These are phyloP conservation scores for Petrea volubilis DNA, from an alignment of 257 asterid species.

Conservation along the genomic window DNA sequence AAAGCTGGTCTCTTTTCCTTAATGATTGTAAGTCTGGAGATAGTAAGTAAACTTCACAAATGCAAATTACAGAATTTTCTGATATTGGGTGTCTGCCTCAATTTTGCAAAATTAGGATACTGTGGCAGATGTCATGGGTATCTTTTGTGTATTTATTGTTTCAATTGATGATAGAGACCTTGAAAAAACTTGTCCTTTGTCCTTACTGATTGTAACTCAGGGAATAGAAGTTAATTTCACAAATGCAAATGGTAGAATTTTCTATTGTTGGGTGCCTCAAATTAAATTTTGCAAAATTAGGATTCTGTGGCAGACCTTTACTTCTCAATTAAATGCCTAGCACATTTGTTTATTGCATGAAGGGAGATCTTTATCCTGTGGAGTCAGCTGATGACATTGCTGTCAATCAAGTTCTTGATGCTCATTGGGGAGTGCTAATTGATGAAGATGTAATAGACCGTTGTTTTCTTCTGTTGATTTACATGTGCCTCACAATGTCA, in stretches of 20 bases:
- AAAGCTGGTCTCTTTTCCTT: too few relatives aligned
- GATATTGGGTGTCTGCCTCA: too few relatives aligned
- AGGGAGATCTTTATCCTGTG: slow-evolving; percentile 99
- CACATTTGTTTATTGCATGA: slow-evolving; percentile 32
- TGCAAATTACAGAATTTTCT: too few relatives aligned
- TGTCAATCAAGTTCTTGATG: slow-evolving; percentile 87
- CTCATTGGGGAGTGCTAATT: slow-evolving; percentile 96
- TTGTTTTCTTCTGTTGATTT: not conserved
- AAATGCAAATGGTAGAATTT: not conserved
- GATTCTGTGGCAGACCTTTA: too few relatives aligned
- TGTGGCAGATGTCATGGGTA: too few relatives aligned
- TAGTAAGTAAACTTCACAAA: too few relatives aligned
- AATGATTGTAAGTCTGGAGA: too few relatives aligned
- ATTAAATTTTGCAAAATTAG: slow-evolving; percentile 3
- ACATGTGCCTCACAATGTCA: slow-evolving; percentile 2
- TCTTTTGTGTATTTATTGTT: too few relatives aligned
- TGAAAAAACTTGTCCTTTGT: not conserved
- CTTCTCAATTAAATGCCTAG: slow-evolving; percentile 21
- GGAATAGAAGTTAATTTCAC: not conserved
- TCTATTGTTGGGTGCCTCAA: too few relatives aligned
- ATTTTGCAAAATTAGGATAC: too few relatives aligned
- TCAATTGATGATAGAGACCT: too few relatives aligned
- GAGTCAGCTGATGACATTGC: slow-evolving; percentile 56
- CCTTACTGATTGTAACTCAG: not conserved
- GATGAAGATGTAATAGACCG: slow-evolving; percentile 81